phyloP scores from a whole-genome alignment of 495 filamentous ascomycete species.

The Corynascus novoguineensis region DNA sequence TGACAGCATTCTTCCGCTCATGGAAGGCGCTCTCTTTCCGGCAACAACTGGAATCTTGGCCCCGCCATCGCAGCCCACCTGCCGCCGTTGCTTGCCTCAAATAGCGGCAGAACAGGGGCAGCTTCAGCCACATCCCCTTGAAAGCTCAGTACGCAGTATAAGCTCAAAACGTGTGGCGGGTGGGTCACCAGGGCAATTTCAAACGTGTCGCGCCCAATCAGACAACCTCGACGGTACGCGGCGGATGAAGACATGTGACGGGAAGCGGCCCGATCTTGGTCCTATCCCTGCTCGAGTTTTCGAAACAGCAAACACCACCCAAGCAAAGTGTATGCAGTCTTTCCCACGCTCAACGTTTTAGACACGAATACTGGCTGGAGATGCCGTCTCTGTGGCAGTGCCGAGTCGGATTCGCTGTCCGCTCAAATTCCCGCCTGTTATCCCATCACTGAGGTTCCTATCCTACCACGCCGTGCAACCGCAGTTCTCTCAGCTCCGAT shows the following conservation, averaged over 20 bases:
- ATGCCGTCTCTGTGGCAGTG: neutral
- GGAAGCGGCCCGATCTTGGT: no score
- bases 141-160: neutral
- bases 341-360: neutral
- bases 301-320: neutral
- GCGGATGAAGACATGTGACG: slow-evolving; percentile 14
- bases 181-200: neutral
- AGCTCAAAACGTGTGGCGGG: slow-evolving; percentile 10
- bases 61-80: slow-evolving; percentile 12
- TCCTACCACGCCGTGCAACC: neutral
- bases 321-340: neutral
- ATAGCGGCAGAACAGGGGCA: neutral
- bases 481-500: neutral
- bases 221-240: neutral
- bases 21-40: slow-evolving; percentile 5
- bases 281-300: neutral
- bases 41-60: neutral
- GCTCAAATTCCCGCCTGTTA: no score
- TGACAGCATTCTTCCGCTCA: slow-evolving; percentile 1
- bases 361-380: neutral
- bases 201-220: slow-evolving; percentile 8
- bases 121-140: slow-evolving; percentile 10
- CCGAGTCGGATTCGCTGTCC: no score
- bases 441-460: no score
- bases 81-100: neutral